Base-by-base conservation (phyloP, 1,284 basidiomycete genomes). In the Vanrija humicola region DNA sequence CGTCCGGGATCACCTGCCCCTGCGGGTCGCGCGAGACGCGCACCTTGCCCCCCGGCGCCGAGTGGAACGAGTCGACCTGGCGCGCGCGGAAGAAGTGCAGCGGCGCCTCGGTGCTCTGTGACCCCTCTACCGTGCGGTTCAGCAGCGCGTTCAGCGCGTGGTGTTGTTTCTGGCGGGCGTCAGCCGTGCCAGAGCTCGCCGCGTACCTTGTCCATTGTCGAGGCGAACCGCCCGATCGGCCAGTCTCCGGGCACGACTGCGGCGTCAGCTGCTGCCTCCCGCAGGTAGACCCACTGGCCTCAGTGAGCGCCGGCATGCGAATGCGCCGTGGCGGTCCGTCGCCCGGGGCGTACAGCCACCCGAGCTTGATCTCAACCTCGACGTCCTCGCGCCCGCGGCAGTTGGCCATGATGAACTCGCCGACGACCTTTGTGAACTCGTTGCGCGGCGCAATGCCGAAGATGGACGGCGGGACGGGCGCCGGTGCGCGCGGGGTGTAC, bases 391-490 rank as follows among this genome's bases (percentile, higher is more conserved):
- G 60, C 1, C 75, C 77, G 3, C 66, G 64, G 18, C 76, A 74
- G 38, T 70, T 64, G 3, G 65, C 60, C 74, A 80, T 75, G 42
- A 98, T 80, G 77, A 92, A 98, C 74, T 97, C 90, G 23, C 90
- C 93, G 46, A 98, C 82, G 65, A 90, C 87, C 67, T 83, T 84
- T 58, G 93, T 91, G 72, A 98, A 94, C 71, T 97, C 94, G 76
- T 98, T 94, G 40, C 93, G 79, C 3, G 95, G 93, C 67, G 94
- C 90, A 48, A 94, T 86, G 54, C 90, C 90, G 44, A 98, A 86
- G 64, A 97, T 90, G 19, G 89, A 91, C 19, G 91, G 83, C 21
- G 90, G 89, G 28, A 95, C 67, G 14, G 56, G 19, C 43, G 40
- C 16, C 38, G 45, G 18, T 29, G 26, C 25, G 21, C 46, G 15